These are phyloP conservation scores for Canavalia gladiata DNA, from an alignment of 306 rosid species.

Conservation along the genomic window DNA sequence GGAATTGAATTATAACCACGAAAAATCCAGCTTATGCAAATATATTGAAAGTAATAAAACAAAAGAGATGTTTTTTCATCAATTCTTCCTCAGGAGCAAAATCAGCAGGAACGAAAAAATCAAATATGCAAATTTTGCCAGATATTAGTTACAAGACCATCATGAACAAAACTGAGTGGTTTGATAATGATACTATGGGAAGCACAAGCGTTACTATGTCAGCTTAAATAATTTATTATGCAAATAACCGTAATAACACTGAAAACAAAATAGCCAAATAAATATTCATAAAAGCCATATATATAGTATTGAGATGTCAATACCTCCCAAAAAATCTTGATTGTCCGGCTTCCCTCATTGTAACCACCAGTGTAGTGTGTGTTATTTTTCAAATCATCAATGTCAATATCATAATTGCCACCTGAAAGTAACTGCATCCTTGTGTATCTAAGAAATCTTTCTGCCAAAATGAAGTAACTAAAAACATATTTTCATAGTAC, in stretches of 20 bases:
- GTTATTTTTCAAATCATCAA: slow-evolving; percentile 86
- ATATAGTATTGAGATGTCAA: slow-evolving; percentile 26
- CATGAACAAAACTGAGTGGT: not conserved
- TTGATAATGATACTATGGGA: slow-evolving; percentile 9
- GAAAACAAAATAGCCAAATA: slow-evolving; percentile 5
- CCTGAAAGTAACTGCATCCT: slow-evolving; percentile 92
- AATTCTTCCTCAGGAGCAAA: slow-evolving; percentile 10
- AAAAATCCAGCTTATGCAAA: slow-evolving; percentile 15
- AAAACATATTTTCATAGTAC: slow-evolving; percentile 28
- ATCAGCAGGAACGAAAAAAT: slow-evolving; percentile 17
- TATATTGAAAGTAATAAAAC: slow-evolving; percentile 25
- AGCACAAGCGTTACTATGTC: not conserved
- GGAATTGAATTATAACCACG: not conserved
- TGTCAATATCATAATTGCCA: slow-evolving; percentile 90
- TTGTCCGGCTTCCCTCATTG: slow-evolving; percentile 82
- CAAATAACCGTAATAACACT: not conserved
- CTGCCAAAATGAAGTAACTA: slow-evolving; percentile 39
- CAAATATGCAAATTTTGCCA: slow-evolving; percentile 7
- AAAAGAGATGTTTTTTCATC: not conserved
- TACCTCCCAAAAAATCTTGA: slow-evolving; percentile 98
- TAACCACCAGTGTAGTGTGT: slow-evolving; percentile 95
- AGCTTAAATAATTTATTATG: slow-evolving; percentile 6
- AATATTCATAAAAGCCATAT: slow-evolving; percentile 20
- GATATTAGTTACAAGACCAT: slow-evolving; percentile 5
- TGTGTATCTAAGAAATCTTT: slow-evolving; percentile 52